These are phyloP conservation scores for Ceratocystis diversiconidia DNA, from an alignment of 2,329 filamentous ascomycete species.

Conservation along the genomic window DNA sequence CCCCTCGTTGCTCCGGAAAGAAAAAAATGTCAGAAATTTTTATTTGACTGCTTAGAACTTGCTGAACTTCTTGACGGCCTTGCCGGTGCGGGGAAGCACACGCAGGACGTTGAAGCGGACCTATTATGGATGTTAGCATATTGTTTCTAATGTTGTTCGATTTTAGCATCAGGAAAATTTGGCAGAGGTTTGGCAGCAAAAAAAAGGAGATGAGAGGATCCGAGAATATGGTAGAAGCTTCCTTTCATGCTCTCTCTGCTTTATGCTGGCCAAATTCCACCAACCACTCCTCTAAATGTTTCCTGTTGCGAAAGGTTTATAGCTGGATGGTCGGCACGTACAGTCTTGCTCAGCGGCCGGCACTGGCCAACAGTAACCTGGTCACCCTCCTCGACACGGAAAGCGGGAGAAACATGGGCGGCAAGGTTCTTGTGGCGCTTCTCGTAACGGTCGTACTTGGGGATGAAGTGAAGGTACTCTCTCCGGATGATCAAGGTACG, in stretches of 20 bases:
- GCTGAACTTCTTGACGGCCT: conserved; percentile 92
- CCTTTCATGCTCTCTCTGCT: background rate
- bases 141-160: background rate
- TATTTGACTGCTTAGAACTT: conserved; percentile 67
- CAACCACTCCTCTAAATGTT: background rate
- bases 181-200: background rate
- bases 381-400: conserved; percentile 99
- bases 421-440: conserved; percentile 99
- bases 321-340: conserved; percentile 39
- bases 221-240: background rate
- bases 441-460: conserved; percentile 99
- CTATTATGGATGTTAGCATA: conserved; percentile 31
- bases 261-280: background rate
- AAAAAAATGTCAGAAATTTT: conserved; percentile 34
- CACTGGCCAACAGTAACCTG: conserved; percentile 99
- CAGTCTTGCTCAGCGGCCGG: conserved; percentile 98
- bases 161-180: background rate
- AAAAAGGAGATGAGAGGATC: background rate
- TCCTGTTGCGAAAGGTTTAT: background rate
- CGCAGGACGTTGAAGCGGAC: conserved; percentile 99
- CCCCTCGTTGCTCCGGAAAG: conserved; percentile 30
- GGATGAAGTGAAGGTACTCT: conserved; percentile 99
- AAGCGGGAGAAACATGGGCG: conserved; percentile 96
- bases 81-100: conserved; percentile 92
- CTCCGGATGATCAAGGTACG: conserved; percentile 97